Evolutionary conservation across 306 rosid genomes (phyloP).

Genomic region (Cucumis hystrix): DNA sequence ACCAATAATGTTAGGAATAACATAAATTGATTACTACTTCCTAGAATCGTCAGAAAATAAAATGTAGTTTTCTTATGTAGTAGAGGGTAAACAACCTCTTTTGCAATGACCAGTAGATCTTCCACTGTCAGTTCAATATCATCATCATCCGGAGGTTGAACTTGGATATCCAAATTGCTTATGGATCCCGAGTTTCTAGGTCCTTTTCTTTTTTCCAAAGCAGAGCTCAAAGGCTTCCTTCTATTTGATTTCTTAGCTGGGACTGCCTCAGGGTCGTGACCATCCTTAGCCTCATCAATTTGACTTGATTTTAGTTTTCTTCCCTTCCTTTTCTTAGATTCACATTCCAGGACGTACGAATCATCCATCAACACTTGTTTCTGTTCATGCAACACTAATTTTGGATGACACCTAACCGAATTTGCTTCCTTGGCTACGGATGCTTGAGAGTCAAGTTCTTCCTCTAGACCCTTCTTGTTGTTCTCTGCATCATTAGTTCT

Average conservation of each 20-base stretch:
- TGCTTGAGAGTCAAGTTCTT: conserved; percentile 6
- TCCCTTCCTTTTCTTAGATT: conserved; percentile 19
- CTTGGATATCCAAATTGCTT: conserved; percentile 15
- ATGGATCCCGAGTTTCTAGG: conserved; percentile 13
- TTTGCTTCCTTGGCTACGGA: conserved; percentile 6
- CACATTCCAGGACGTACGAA: conserved; percentile 16
- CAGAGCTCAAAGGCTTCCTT: conserved; percentile 16
- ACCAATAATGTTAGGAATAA: background rate
- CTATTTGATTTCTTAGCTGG: conserved; percentile 21
- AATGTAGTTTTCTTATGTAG: background rate
- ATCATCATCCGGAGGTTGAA: conserved; percentile 23
- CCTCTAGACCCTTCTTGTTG: conserved; percentile 12
- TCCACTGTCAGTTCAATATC: conserved; percentile 49
- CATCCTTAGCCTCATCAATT: conserved; percentile 3
- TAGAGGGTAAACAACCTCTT: conserved; percentile 42
- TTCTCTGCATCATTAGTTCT: conserved; percentile 20
- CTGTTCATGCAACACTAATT: conserved; percentile 8
- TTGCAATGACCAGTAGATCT: conserved; percentile 59
- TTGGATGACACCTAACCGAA: background rate
- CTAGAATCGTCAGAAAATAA: background rate
- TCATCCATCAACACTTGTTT: conserved; percentile 20
- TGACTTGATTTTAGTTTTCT: conserved; percentile 15
- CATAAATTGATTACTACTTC: background rate
- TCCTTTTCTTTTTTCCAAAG: conserved; percentile 12
- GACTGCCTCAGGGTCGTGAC: conserved; percentile 4